Evolutionary conservation across 352 stramenopile species (phyloP).

Genomic region (Phytophthora fragariae): DNA sequence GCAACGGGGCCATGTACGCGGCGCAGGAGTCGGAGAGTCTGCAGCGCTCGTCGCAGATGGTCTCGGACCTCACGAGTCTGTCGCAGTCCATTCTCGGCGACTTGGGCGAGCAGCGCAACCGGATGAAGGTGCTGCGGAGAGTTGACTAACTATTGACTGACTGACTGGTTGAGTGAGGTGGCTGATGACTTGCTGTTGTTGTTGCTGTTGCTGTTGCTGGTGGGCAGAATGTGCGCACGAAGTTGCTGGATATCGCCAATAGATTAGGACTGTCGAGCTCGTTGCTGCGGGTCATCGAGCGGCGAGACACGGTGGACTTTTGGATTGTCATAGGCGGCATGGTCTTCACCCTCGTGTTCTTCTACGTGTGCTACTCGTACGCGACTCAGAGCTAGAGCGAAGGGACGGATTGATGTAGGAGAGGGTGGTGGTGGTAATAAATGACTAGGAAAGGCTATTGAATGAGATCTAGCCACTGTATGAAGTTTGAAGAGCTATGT

Average conservation of each 20-base stretch:
- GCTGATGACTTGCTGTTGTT: background rate
- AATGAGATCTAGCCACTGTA: no score
- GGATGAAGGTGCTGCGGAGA: constrained; percentile 60
- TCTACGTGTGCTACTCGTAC: constrained; percentile 82
- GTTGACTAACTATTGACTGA: no score
- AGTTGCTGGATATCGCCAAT: constrained; percentile 87
- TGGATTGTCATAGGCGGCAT: constrained; percentile 89
- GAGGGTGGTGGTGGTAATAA: background rate
- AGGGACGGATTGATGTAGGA: background rate
- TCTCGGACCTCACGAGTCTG: constrained; percentile 78
- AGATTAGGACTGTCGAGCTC: constrained; percentile 83
- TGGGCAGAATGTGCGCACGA: constrained; percentile 72
- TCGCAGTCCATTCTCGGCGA: constrained; percentile 80
- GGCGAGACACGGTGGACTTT: constrained; percentile 83
- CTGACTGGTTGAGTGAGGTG: no score
- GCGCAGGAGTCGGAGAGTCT: constrained; percentile 84
- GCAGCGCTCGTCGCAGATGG: constrained; percentile 81
- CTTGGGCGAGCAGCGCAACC: constrained; percentile 68
- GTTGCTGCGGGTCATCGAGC: constrained; percentile 83
- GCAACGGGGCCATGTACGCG: constrained; percentile 78
- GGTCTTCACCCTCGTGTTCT: constrained; percentile 81
- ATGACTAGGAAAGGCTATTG: background rate
- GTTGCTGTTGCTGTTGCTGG: background rate
- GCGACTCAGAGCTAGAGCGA: constrained; percentile 30
- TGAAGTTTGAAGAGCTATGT: no score